Base-by-base conservation (phyloP, 1,284 basidiomycete genomes). In the Cutaneotrichosporon spelunceum region DNA sequence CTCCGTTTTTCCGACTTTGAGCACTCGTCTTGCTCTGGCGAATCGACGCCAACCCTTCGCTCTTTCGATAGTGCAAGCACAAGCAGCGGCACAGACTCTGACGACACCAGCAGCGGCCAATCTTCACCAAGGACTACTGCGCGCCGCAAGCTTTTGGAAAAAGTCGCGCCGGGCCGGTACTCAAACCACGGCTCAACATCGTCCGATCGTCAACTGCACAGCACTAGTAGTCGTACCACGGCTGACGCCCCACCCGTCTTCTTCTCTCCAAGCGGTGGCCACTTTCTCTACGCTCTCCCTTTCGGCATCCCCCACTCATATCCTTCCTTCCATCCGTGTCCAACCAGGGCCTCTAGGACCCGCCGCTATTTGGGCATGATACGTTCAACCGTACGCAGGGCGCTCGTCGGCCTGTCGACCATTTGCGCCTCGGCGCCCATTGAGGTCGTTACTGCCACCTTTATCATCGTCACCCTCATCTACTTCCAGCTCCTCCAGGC, bases 401-500 rank as follows among this genome's bases (percentile, higher is more conserved):
- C 71, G n/a, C 68, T 79, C 62, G 50, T 73, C 50, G 68, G 72
- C 10, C 68, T 81, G 65, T 77, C 81, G 26, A 71, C 72, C 30
- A 59, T 80, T 6, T 76, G 79, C n/a, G 75, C 81, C 13, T 68
- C 76, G 10, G 76, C 76, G 11, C 84, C 84, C 11, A 85, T 85
- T 71, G 93, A 97, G 77, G 88, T 89, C 24, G 91, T 95, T 68
- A 91, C 95, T 60, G 85, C 87, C 72, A 88, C 90, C 79, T 91
- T 88, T 75, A 85, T 93, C 73, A 78, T 93, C 63, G 89, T 89
- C 36, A 96, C 93, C 3, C 84, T 96, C 47, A 88, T 89, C 55
- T 96, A 96, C 79, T 94, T 96, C 77, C 90, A 93, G 76, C 84
- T 95, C 65, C 84, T 97, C 61, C 86, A 86, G 65, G 89, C 90